Conservation (phyloP, 371 early-diverging fungal genomes). For the Phascolomyces articulosus region DNA sequence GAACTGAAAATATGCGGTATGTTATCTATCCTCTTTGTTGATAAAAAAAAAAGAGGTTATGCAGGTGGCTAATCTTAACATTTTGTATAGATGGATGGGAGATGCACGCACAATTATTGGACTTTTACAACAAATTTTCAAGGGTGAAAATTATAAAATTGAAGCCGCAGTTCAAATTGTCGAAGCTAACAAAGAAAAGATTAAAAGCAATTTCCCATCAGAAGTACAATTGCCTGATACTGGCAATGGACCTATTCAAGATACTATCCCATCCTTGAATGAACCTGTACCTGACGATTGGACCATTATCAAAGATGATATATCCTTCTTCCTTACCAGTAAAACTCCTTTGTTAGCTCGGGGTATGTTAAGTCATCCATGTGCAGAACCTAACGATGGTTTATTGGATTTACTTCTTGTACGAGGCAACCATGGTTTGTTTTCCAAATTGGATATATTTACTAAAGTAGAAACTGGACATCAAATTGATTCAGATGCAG, state of each 20-base stretch:
- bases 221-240: background rate
- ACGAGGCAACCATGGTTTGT: slow-evolving; percentile 33
- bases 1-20: slow-evolving; percentile 60
- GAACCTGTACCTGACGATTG: slow-evolving; percentile 55
- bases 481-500: slow-evolving; percentile 53
- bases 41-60: too few relatives aligned
- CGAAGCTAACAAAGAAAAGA: slow-evolving; percentile 48
- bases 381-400: slow-evolving; percentile 62
- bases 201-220: slow-evolving; percentile 28
- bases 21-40: background rate
- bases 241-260: slow-evolving; percentile 15
- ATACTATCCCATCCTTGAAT: slow-evolving; percentile 37
- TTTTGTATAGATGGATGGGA: slow-evolving; percentile 67
- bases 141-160: slow-evolving; percentile 41
- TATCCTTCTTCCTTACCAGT: slow-evolving; percentile 52
- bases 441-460: slow-evolving; percentile 44
- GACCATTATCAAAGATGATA: slow-evolving; percentile 50
- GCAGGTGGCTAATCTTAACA: too few relatives aligned
- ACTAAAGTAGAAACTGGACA: slow-evolving; percentile 54
- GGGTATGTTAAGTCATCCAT: slow-evolving; percentile 59
- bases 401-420: slow-evolving; percentile 56
- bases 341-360: slow-evolving; percentile 60
- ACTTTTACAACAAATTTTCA: slow-evolving; percentile 53
- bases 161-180: slow-evolving; percentile 53
- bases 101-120: slow-evolving; percentile 57